Percentiles rank a stretch among this genome's conserved stretches.
phyloP scores from a whole-genome alignment of 2,329 filamentous ascomycete species.

The Colletotrichum abscissum region DNA sequence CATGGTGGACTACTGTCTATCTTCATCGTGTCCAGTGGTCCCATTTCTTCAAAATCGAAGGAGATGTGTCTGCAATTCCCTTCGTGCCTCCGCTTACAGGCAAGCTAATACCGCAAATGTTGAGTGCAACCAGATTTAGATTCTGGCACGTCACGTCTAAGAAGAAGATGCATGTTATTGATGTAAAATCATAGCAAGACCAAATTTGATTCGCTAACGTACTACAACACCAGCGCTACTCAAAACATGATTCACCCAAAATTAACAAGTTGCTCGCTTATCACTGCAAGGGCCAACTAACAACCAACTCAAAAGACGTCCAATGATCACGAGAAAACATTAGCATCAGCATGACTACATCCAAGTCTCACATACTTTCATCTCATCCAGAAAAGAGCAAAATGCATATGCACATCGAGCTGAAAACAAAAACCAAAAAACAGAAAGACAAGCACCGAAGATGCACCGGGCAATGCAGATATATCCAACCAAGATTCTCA shows the following conservation, averaged over 20 bases:
- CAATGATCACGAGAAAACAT: neutral
- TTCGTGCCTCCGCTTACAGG: no score
- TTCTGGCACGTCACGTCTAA: no score
- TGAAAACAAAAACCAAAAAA: neutral
- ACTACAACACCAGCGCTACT: neutral
- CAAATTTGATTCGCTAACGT: neutral
- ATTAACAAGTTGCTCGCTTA: neutral
- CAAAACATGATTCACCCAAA: neutral
- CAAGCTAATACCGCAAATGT: no score
- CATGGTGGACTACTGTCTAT: no score
- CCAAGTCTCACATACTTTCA: neutral
- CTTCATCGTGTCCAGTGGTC: no score
- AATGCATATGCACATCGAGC: neutral
- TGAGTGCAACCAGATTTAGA: no score
- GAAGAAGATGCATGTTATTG: no score
- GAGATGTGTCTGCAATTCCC: no score
- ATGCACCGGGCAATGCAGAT: conserved; percentile 1
- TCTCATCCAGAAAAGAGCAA: neutral
- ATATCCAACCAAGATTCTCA: neutral
- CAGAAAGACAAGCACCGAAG: neutral
- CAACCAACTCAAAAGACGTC: neutral
- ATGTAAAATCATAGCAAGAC: neutral
- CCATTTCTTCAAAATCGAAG: no score
- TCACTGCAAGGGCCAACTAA: neutral
- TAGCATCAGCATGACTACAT: neutral